Evolutionary conservation across 352 stramenopile species (phyloP).

Genomic region (Paralagenidium karlingii): DNA sequence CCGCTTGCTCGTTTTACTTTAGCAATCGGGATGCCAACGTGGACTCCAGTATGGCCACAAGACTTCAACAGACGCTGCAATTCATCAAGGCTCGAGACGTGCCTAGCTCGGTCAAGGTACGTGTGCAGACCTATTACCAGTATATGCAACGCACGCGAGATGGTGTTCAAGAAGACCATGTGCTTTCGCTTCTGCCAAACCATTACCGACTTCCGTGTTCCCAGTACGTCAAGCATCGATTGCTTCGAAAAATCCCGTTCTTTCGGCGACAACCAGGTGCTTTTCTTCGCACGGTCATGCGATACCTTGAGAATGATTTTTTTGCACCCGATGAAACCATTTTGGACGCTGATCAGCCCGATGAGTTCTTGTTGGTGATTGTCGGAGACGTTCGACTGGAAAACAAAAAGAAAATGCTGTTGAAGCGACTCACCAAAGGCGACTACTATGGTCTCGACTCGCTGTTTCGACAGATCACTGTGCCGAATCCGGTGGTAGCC

Average conservation of each 20-base stretch:
- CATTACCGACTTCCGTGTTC: slow-evolving; percentile 40
- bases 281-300: slow-evolving; percentile 36
- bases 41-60: slow-evolving; percentile 45
- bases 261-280: slow-evolving; percentile 30
- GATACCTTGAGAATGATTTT: slow-evolving; percentile 25
- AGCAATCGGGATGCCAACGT: slow-evolving; percentile 47
- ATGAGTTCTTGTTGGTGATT: slow-evolving; percentile 42
- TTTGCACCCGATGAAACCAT: slow-evolving; percentile 27
- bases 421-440: slow-evolving; percentile 16
- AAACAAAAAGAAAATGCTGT: slow-evolving; percentile 1
- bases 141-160: slow-evolving; percentile 63
- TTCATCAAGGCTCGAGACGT: slow-evolving; percentile 31
- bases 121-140: slow-evolving; percentile 45
- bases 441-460: slow-evolving; percentile 30
- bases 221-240: slow-evolving; percentile 25
- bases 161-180: slow-evolving; percentile 33
- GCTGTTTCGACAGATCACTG: slow-evolving; percentile 26
- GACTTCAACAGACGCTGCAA: slow-evolving; percentile 28
- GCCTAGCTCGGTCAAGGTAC: slow-evolving; percentile 8
- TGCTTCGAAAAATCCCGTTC: slow-evolving; percentile 13
- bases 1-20: slow-evolving; percentile 63
- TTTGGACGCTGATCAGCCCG: slow-evolving; percentile 12
- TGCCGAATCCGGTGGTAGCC: slow-evolving; percentile 14
- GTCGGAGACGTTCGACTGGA: slow-evolving; percentile 26
- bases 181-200: slow-evolving; percentile 22